These are phyloP conservation scores for Debaryomyces hansenii DNA, from an alignment of 805 yeast genomes.

Conservation along the genomic window DNA sequence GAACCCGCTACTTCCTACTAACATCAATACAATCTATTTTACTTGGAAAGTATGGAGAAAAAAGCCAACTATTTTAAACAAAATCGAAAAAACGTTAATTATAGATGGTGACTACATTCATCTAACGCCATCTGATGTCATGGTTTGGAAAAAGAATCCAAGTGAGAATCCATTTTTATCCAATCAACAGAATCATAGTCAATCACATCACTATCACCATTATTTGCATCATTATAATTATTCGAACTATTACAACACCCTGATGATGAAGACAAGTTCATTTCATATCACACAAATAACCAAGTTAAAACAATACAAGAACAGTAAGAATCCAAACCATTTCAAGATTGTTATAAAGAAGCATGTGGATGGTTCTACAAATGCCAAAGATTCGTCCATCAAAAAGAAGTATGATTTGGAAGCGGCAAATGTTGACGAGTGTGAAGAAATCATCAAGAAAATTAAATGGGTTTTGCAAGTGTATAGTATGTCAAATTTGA, in stretches of 20 bases:
- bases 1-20: slow-evolving; percentile 31
- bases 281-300: slow-evolving; percentile 80
- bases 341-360: slow-evolving; percentile 72
- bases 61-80: slow-evolving; percentile 76
- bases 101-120: slow-evolving; percentile 95
- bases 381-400: slow-evolving; percentile 54
- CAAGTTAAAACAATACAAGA: slow-evolving; percentile 69
- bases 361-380: slow-evolving; percentile 21
- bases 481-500: slow-evolving; percentile 38
- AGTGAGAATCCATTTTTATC: slow-evolving; percentile 32
- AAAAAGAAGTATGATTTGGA: slow-evolving; percentile 87
- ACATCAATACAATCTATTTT: slow-evolving; percentile 60
- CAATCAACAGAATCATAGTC: slow-evolving; percentile 11
- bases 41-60: slow-evolving; percentile 88
- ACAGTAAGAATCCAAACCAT: slow-evolving; percentile 64
- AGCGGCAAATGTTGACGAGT: slow-evolving; percentile 58
- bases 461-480: slow-evolving; percentile 58
- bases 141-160: slow-evolving; percentile 39
- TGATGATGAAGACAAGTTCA: slow-evolving; percentile 77
- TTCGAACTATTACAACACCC: slow-evolving; percentile 54
- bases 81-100: slow-evolving; percentile 80
- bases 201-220: slow-evolving; percentile 30
- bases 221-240: slow-evolving; percentile 41
- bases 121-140: slow-evolving; percentile 80
- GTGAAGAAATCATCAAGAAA: slow-evolving; percentile 75